phyloP scores from a whole-genome alignment of 1,284 basidiomycete genomes.

The Rhodotorula sp. region DNA sequence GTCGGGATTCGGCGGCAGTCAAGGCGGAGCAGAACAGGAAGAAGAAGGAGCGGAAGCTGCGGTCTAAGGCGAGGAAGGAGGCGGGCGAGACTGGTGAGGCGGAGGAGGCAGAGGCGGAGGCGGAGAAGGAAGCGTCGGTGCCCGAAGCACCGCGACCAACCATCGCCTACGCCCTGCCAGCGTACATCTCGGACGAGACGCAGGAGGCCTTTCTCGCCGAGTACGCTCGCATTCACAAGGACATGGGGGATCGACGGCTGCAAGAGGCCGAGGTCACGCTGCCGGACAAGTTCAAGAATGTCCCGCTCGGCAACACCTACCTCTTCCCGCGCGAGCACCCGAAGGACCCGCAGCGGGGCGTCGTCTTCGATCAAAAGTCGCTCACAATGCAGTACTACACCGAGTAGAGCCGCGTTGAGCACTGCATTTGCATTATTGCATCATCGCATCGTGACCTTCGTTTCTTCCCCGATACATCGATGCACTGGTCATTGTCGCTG shows the following conservation, averaged over 20 bases:
- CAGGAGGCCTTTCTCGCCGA: conserved; percentile 1
- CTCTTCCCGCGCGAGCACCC: conserved; percentile 8
- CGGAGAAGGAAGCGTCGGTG: not conserved
- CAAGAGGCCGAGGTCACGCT: conserved; percentile 4
- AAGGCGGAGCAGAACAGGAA: conserved; percentile 11
- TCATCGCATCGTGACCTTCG: too few relatives aligned
- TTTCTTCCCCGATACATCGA: too few relatives aligned
- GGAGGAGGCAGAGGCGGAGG: not conserved
- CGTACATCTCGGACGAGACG: conserved; percentile 2
- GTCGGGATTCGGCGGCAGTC: not conserved
- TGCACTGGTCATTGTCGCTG: too few relatives aligned
- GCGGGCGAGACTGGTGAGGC: not conserved
- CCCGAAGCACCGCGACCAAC: not conserved
- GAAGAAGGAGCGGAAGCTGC: conserved; percentile 10
- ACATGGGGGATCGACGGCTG: not conserved
- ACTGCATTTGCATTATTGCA: not conserved
- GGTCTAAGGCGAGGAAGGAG: conserved; percentile 7
- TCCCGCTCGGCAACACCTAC: not conserved
- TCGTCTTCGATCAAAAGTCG: conserved; percentile 1
- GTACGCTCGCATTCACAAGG: not conserved
- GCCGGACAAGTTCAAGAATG: not conserved
- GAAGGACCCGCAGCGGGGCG: conserved; percentile 9
- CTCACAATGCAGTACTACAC: conserved; percentile 8
- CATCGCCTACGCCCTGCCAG: conserved; percentile 4
- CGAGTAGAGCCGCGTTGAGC: not conserved